Evolutionary conservation across 345 rosid genomes (phyloP), one percentile per base, ranked within the genome.

Genomic region (Citrus unshiu): DNA sequence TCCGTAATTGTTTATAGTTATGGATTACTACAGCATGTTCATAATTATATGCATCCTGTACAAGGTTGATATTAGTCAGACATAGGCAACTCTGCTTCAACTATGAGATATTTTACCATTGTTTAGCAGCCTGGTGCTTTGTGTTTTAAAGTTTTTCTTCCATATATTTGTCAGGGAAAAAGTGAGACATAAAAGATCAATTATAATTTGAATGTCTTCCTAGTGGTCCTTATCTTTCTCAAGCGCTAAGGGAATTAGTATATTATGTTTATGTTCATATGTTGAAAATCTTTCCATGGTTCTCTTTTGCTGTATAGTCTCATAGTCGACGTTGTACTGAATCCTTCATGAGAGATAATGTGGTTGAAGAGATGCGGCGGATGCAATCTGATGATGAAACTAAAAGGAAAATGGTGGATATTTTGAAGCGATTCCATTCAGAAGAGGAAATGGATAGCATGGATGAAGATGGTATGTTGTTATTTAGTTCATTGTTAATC

Each of bases 321-420:
- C 99, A 95, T 84, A 88, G 97, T 64, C 76, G 76, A n/a, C 86
- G 89, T 4, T 96, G 99, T 73, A 96, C 98, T 8, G 99, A 96
- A 73, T 92, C 98, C 7, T 96, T 96, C 79, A 93, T 93, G 97
- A 86, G 85, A 82, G 99, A 94, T 73, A 95, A 95, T 84, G 98
- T 95, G 1, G 88, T 89, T 7, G 87, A 87, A 64, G 98, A 92
- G 89, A 63, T 95, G 80, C 87, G 77, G 24, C 92, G 87, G 27
- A 79, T 90, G 82, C 91, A 87, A n/a, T 78, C 97, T 30, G 80
- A 88, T 74, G 95, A 91, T 79, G 84, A 83, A 72, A 88, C 93
- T 3, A 94, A 86, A 79, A 81, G 37, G 80, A 95, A 89, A 83
- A 95, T 91, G 97, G 40, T 95, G 16, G 94, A 90, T 49, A 91